A percentile compares a stretch with the other conserved stretches of the same genome.
phyloP scores from a whole-genome alignment of 352 stramenopile species.

The Phytophthora cryptogea region DNA sequence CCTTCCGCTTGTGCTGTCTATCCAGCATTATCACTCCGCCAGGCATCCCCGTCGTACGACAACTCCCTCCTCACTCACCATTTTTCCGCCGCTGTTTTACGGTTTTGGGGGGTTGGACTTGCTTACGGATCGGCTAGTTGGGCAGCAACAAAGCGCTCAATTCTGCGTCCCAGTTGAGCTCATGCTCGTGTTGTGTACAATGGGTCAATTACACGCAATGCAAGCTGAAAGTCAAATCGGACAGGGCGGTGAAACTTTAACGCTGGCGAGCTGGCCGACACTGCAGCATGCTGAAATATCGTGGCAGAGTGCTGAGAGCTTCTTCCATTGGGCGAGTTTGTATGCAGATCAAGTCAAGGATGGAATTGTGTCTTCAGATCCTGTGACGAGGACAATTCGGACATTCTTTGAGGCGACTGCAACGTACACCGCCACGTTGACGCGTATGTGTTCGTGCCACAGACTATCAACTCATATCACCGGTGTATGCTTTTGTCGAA shows the following conservation, averaged over 20 bases:
- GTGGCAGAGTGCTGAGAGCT: constrained; percentile 33
- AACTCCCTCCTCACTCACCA: constrained; percentile 10
- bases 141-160: constrained; percentile 26
- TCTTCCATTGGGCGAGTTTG: constrained; percentile 27
- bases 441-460: constrained; percentile 32
- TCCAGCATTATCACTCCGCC: constrained; percentile 36
- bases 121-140: constrained; percentile 35
- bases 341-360: constrained; percentile 8
- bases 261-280: constrained; percentile 8
- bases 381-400: constrained; percentile 8
- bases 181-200: constrained; percentile 35
- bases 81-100: constrained; percentile 53
- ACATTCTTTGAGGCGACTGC: constrained; percentile 29
- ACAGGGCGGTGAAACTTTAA: constrained; percentile 13
- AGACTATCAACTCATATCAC: constrained; percentile 37
- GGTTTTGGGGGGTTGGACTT: constrained; percentile 44
- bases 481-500: constrained; percentile 22
- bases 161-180: constrained; percentile 42
- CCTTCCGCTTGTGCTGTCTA: constrained; percentile 41
- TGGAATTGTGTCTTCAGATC: constrained; percentile 1
- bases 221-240: constrained; percentile 36
- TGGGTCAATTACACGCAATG: constrained; percentile 42
- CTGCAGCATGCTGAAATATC: constrained; percentile 38
- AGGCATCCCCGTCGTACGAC: neutral
- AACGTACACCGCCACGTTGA: constrained; percentile 7